Evolutionary conservation across 1,284 basidiomycete genomes (phyloP).

Genomic region (Melampsora abietis-canadensis): DNA sequence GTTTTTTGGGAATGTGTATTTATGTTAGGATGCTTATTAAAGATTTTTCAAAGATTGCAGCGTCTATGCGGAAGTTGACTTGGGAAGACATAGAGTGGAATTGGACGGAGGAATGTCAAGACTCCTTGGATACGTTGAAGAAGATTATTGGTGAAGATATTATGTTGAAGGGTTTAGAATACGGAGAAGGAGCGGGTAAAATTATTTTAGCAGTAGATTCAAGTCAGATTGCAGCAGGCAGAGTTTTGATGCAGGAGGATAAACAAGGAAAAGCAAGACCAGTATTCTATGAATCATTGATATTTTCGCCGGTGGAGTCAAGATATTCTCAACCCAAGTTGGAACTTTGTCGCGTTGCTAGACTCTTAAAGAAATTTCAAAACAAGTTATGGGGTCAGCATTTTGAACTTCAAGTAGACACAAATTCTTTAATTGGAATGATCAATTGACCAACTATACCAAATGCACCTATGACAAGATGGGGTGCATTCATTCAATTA

Average conservation of each 20-base stretch:
- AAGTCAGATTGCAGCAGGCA: background rate
- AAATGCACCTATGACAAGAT: constrained; percentile 13
- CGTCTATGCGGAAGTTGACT: background rate
- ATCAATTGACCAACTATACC: constrained; percentile 8
- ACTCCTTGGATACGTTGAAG: background rate
- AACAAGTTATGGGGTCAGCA: constrained; percentile 8
- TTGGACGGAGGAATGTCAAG: background rate
- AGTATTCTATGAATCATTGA: background rate
- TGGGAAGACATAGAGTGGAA: background rate
- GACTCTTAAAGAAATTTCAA: constrained; percentile 9
- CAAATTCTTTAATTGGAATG: background rate
- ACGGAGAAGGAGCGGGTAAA: constrained; percentile 7
- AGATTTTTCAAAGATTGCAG: background rate
- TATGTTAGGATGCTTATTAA: constrained; percentile 41
- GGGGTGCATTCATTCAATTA: constrained; percentile 6
- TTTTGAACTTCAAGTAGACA: background rate
- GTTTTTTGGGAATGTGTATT: constrained; percentile 25
- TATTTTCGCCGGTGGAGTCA: background rate
- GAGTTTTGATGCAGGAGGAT: background rate
- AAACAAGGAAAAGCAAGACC: background rate
- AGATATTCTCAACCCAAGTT: constrained; percentile 13
- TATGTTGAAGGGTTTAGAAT: background rate
- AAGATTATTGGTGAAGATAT: constrained; percentile 4
- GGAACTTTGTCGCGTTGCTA: background rate
- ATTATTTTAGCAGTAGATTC: constrained; percentile 11